Evolutionary conservation across 805 yeast species (phyloP), one percentile per base, ranked within the genome.

Genomic region (Candida anglica): DNA sequence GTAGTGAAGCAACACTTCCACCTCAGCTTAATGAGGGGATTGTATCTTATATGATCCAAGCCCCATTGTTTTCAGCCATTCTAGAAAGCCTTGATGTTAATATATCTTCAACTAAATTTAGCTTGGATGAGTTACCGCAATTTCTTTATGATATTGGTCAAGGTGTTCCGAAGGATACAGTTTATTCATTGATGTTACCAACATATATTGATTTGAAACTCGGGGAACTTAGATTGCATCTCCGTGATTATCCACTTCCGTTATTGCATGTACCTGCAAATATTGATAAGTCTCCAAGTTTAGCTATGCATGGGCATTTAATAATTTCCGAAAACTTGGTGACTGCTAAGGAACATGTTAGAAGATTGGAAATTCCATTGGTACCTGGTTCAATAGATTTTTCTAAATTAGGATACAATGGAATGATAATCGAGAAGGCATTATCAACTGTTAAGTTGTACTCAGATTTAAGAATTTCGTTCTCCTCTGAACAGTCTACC

Each of bases 181-280:
- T 66, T 33, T 89, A 77, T 53, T 77, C 91, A 1, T 65, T 85
- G 14, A 52, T 81, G 51, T 47, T 88, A 2, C 97, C 97, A 0
- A 47, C 79, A 35, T 63, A 63, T 52, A 27, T 83, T 10, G 75
- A 79, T 35, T 60, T 85, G 32, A 66, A 60, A 11, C 63, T 85
- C 24, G 59, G 63, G 3, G 94, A 86, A 47, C 52, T 80, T 9
- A 61, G 93, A 39, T 69, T 79, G 46, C 91, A 85, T 51, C 46
- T 89, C 39, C 65, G 93, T 35, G 98, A 89, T 49, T 87, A 83
- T 50, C 97, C 97, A 0, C 49, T 91, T 11, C 97, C 98, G 0
- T 59, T 89, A 32, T 54, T 86, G 6, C 78, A 79, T 42, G 75
- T 89, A 41, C 96, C 96, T 0, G 60, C 67, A 9, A 58, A 60